Conservation (phyloP, 768 basidiomycete genomes). For the Leccinum variicolor region DNA sequence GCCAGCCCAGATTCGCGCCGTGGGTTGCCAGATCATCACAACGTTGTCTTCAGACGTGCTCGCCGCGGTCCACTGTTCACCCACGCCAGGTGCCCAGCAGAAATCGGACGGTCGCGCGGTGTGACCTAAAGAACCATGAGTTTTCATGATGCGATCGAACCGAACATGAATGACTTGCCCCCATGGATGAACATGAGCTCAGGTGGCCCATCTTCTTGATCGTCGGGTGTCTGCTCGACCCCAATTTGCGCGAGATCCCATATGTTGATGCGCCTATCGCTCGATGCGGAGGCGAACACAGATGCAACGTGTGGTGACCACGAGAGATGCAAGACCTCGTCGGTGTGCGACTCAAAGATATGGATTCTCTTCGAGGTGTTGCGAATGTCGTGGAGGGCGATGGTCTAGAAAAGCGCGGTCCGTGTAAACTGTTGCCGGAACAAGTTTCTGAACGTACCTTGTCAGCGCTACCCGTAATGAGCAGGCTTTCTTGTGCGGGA, state of each 20-base stretch:
- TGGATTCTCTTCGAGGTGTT: slow-evolving; percentile 74
- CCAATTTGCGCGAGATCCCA: slow-evolving; percentile 95
- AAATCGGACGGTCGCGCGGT: slow-evolving; percentile 91
- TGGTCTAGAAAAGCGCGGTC: slow-evolving; percentile 52
- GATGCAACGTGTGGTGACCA: slow-evolving; percentile 96
- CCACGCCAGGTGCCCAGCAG: slow-evolving; percentile 86
- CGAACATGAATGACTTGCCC: slow-evolving; percentile 44
- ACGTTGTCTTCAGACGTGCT: slow-evolving; percentile 97
- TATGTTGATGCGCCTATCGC: slow-evolving; percentile 89
- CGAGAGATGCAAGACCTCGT: slow-evolving; percentile 89
- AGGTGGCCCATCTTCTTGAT: slow-evolving; percentile 97
- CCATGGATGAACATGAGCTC: slow-evolving; percentile 96
- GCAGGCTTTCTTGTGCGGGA: slow-evolving; percentile 70
- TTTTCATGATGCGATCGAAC: neutral
- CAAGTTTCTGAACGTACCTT: slow-evolving; percentile 50
- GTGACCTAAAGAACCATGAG: slow-evolving; percentile 52
- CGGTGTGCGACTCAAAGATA: slow-evolving; percentile 88
- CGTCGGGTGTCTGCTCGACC: slow-evolving; percentile 94
- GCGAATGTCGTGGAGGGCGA: slow-evolving; percentile 85
- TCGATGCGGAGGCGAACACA: slow-evolving; percentile 92
- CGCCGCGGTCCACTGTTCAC: slow-evolving; percentile 81
- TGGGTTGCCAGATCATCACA: slow-evolving; percentile 96
- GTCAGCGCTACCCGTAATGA: slow-evolving; percentile 92
- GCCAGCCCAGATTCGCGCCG: slow-evolving; percentile 90
- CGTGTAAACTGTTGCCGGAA: neutral